Base-by-base conservation (phyloP, 2,329 filamentous ascomycete species). In the Penicillium sp. region DNA sequence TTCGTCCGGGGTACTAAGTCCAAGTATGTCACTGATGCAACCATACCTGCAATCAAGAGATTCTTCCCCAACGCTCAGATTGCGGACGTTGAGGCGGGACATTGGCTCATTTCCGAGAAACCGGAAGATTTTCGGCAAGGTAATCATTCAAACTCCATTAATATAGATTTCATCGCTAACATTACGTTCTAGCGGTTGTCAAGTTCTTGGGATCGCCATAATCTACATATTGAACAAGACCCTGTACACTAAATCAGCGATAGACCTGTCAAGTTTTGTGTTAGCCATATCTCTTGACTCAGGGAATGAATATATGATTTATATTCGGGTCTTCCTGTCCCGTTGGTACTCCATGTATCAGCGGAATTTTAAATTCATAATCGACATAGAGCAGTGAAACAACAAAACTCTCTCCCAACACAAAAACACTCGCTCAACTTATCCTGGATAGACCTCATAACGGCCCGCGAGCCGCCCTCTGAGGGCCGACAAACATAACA, bases 1-100 rank as follows among this genome's bases (percentile, higher is more conserved):
- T 91, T 97, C 63, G 82, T 97, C 6, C 64, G 75, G 12, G 75
- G 75, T 5, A 76, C 73, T 1, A 72, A 65, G 50, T 76, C 73
- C 35, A 64, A 58, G 26, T 77, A 77, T 61, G 72, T 77, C 8
- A 66, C 67, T 14, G 72, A 76, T 45, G 69, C 75, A n/a, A 67
- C 67, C 1, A 52, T 77, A 47, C 73, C 75, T 0, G 66, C 69
- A 0, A 75, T 77, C 42, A 76, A 73, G 51, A 67, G 61, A 31
- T 77, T 77, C 58, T 77, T 77, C 51, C 75, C 75, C 1, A 67
- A 69, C 29, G 73, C 75, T 8, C 60, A 73, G 52, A 65, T 77
- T 29, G 68, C 69, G 5, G 73, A 76, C 52, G 69, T 75, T 7
- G 74, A 77, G 47, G 73, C 72, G 25, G 75, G 75, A 1, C 75